Evolutionary conservation across 2,329 filamentous ascomycete species (phyloP), one percentile per base, ranked within the genome.

Genomic region (Neocucurbitaria cava): DNA sequence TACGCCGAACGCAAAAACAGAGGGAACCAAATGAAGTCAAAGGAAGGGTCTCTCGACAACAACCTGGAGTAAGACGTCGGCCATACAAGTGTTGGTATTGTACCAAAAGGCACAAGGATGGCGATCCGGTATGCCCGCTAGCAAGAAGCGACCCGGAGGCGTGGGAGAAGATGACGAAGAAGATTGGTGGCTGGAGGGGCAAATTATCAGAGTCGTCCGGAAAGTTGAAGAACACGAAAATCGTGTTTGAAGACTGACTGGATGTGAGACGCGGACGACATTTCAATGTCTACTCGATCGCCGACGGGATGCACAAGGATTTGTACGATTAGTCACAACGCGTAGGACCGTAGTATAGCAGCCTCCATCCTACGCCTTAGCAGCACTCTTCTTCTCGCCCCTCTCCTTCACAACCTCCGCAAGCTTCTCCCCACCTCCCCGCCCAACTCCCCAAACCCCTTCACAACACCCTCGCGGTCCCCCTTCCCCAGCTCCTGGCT

Each of bases 381-480:
- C 36, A 39, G 56, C 33, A 42, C 40, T 26, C 21, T 51, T 49
- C 45, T 28, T n/a, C 24, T 49, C 24, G n/a, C 56, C 44, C 31
- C 54, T 55, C 58, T 76, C 71, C 59, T 64, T 67, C 5, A 79
- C 75, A 11, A 61, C 65, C 44, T 61, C 46, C 7, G 78, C 72
- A 31, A 66, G 59, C 13, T 54, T 48, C 10, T 41, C 26, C 5
- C 79, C 24, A 72, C 58, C 24, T 81, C 78, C 2, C 75, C 76
- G 0, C 71, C 75, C 51, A 84, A 43, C 6, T 52, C 64, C 31
- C 75, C 72, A 56, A 89, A 88, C 0, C 87, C 87, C 3, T 81
- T 65, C 7, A 86, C 74, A 0, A 89, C 82, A 1, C 87, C 87
- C 24, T 71, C 67, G 17, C 70, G 66, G 52, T 68, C 72, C 33